Evolutionary conservation across 2,329 filamentous ascomycete species (phyloP).

Genomic region (Sclerotinia glacialis): DNA sequence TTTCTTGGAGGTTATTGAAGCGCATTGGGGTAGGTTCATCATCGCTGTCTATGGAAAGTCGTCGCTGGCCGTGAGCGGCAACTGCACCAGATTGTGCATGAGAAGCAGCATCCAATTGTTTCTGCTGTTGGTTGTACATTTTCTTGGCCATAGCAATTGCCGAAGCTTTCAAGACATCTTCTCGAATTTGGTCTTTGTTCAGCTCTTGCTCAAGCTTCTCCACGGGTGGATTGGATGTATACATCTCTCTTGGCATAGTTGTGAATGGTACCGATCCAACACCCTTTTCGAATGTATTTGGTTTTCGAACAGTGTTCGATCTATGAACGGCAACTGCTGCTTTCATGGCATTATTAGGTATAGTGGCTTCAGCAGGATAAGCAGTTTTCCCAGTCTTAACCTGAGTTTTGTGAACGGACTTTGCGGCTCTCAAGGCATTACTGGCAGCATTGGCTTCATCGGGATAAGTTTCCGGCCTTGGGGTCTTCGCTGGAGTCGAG

Average conservation of each 20-base stretch:
- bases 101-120: constrained; percentile 42
- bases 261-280: constrained; percentile 58
- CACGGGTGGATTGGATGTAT: constrained; percentile 71
- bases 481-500: constrained; percentile 51
- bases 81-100: constrained; percentile 36
- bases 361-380: constrained; percentile 57
- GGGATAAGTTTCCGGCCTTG: constrained; percentile 48
- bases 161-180: constrained; percentile 73
- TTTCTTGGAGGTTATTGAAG: constrained; percentile 71
- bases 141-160: constrained; percentile 86
- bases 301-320: constrained; percentile 23
- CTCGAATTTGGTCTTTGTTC: constrained; percentile 65
- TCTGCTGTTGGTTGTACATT: constrained; percentile 74
- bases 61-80: constrained; percentile 37
- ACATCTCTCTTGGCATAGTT: constrained; percentile 71
- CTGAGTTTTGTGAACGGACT: constrained; percentile 47
- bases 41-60: constrained; percentile 38
- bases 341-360: constrained; percentile 64
- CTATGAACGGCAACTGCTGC: constrained; percentile 62
- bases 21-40: constrained; percentile 49
- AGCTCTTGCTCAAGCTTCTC: constrained; percentile 51
- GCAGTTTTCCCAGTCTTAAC: constrained; percentile 41
- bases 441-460: constrained; percentile 58
- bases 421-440: constrained; percentile 72
- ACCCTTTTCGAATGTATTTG: constrained; percentile 50